phyloP scores from a whole-genome alignment of 1,284 basidiomycete species.

The Sporisorium sorghi region DNA sequence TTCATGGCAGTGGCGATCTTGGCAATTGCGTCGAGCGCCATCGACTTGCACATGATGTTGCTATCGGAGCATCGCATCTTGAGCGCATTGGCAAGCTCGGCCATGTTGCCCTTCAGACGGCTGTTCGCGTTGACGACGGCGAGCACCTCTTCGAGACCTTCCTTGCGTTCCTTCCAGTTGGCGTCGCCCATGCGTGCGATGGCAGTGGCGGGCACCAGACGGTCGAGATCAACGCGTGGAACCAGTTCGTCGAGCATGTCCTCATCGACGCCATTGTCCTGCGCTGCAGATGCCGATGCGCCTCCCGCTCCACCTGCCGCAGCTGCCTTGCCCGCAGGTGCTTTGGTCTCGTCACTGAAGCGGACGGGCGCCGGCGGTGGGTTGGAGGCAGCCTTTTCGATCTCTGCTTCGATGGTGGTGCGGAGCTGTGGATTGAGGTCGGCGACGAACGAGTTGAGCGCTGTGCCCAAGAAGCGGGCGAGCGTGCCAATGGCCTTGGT shows the following conservation, averaged over 20 bases:
- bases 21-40: constrained; percentile 89
- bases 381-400: constrained; percentile 89
- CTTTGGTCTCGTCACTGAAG: constrained; percentile 50
- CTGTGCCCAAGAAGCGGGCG: constrained; percentile 88
- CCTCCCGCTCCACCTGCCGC: constrained; percentile 11
- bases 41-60: constrained; percentile 90
- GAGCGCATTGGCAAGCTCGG: constrained; percentile 85
- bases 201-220: constrained; percentile 83
- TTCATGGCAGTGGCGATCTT: constrained; percentile 94
- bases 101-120: constrained; percentile 86
- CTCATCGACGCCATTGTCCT: constrained; percentile 49
- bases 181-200: constrained; percentile 90
- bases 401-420: constrained; percentile 89
- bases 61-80: constrained; percentile 90
- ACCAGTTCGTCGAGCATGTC: constrained; percentile 82
- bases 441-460: constrained; percentile 89
- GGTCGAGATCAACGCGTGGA: constrained; percentile 92
- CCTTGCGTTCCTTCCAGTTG: constrained; percentile 94
- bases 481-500: constrained; percentile 92
- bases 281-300: constrained; percentile 15
- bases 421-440: constrained; percentile 94
- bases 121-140: constrained; percentile 89
- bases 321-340: constrained; percentile 25
- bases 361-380: constrained; percentile 80
- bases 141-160: constrained; percentile 87